Percentiles rank a stretch among this genome's conserved stretches.
These are phyloP conservation scores for Phoma sp. DNA, from an alignment of 2,329 filamentous ascomycete genomes.

Conservation along the genomic window DNA sequence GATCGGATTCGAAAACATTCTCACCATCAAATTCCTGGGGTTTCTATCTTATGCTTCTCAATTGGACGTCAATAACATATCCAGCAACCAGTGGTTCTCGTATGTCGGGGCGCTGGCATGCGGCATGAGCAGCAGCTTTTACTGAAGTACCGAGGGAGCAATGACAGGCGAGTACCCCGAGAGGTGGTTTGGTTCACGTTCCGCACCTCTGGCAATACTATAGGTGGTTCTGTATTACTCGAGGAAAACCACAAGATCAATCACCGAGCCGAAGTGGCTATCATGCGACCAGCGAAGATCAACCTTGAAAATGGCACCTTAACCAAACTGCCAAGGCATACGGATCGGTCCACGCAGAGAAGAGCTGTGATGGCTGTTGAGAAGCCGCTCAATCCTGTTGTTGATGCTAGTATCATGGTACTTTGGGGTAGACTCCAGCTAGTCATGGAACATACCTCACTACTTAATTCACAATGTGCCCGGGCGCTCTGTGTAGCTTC, in stretches of 20 bases:
- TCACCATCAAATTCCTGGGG: neutral
- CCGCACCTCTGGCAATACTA: neutral
- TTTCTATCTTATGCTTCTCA: neutral
- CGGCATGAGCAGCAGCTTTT: neutral
- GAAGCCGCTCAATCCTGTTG: neutral
- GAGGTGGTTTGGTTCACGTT: neutral
- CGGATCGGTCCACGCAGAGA: too few relatives aligned
- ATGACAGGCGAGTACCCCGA: neutral
- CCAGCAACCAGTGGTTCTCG: neutral
- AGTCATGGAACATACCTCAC: neutral
- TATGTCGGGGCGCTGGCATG: neutral
- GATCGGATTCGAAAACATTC: neutral
- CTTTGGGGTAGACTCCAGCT: neutral
- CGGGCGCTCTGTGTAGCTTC: neutral
- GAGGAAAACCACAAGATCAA: neutral
- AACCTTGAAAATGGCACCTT: neutral
- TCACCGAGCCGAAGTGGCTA: neutral
- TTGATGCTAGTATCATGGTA: neutral
- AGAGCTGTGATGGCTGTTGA: neutral
- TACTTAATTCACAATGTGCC: neutral
- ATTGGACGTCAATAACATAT: neutral
- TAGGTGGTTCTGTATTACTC: neutral
- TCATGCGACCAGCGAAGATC: slow-evolving; percentile 1
- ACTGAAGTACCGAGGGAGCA: neutral
- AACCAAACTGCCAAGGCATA: neutral